Evolutionary conservation across 495 filamentous ascomycete species (phyloP).

Genomic region (Aspergillus conjunctus): DNA sequence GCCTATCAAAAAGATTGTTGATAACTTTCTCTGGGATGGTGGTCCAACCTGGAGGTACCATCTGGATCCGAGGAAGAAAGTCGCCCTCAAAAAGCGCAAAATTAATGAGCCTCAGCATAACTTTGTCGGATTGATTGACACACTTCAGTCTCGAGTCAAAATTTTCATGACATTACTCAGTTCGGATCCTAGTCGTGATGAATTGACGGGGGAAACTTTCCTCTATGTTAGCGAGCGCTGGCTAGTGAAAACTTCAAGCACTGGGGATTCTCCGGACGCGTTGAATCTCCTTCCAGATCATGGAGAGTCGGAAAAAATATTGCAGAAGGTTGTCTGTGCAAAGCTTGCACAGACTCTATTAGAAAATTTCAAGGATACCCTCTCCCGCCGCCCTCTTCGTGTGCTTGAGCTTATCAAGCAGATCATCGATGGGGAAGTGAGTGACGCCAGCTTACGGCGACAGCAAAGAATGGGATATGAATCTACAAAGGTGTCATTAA

Average conservation of each 20-base stretch:
- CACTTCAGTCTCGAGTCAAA: slow-evolving; percentile 44
- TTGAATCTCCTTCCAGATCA: slow-evolving; percentile 28
- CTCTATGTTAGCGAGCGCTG: slow-evolving; percentile 64
- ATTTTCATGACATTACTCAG: slow-evolving; percentile 58
- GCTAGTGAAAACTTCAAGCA: slow-evolving; percentile 44
- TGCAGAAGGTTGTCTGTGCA: slow-evolving; percentile 57
- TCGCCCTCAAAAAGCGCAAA: slow-evolving; percentile 40
- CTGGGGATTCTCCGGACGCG: slow-evolving; percentile 26
- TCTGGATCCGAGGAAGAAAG: slow-evolving; percentile 30
- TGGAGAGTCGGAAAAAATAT: slow-evolving; percentile 39
- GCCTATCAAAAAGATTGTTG: slow-evolving; percentile 48
- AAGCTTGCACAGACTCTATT: slow-evolving; percentile 70
- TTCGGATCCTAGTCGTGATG: slow-evolving; percentile 53
- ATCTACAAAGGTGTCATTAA: slow-evolving; percentile 36
- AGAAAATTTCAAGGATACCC: slow-evolving; percentile 64
- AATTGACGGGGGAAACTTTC: slow-evolving; percentile 63
- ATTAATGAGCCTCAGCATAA: slow-evolving; percentile 25
- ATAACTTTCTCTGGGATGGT: slow-evolving; percentile 57
- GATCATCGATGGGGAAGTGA: slow-evolving; percentile 51
- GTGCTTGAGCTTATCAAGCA: slow-evolving; percentile 64
- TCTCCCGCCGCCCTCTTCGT: slow-evolving; percentile 63
- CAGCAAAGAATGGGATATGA: slow-evolving; percentile 8
- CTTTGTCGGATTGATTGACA: slow-evolving; percentile 44
- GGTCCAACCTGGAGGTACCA: slow-evolving; percentile 50
- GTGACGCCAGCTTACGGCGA: slow-evolving; percentile 13